phyloP scores from a whole-genome alignment of 257 asterid genomes.

The Echium plantagineum region DNA sequence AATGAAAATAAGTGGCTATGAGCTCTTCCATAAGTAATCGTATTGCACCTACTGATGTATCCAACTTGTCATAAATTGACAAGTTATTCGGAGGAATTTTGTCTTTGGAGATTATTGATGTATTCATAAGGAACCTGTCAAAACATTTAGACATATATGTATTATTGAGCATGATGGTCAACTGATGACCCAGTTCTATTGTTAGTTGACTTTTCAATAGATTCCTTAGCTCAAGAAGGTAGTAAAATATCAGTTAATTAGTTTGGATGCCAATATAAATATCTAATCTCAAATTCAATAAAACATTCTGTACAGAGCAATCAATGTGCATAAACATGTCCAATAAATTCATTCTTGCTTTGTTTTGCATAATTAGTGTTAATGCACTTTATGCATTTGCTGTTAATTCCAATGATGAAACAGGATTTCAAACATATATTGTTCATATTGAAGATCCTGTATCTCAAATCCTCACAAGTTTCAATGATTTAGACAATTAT shows the following conservation, averaged over 20 bases:
- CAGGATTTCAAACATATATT: neutral
- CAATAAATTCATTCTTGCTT: neutral
- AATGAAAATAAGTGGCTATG: too few species aligned
- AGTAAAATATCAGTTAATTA: too few species aligned
- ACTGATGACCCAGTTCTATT: neutral
- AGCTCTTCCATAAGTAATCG: too few species aligned
- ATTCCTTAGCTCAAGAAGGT: neutral
- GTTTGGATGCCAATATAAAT: neutral
- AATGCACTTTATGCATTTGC: neutral
- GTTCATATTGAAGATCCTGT: conserved; percentile 2
- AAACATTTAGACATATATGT: too few species aligned
- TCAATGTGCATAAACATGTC: neutral
- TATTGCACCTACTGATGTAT: too few species aligned
- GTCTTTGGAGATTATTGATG: neutral
- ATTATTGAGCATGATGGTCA: neutral
- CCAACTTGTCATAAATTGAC: too few species aligned
- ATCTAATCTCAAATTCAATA: neutral
- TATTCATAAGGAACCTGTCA: neutral
- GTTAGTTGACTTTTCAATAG: neutral
- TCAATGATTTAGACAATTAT: neutral
- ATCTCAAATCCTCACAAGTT: neutral
- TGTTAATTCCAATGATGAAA: neutral
- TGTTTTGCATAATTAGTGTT: conserved; percentile 1
- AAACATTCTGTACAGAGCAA: conserved; percentile 8
- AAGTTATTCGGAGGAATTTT: too few species aligned